These are phyloP conservation scores for Trichocomaceae sp. DNA, from an alignment of 2,329 filamentous ascomycete genomes.

Conservation along the genomic window DNA sequence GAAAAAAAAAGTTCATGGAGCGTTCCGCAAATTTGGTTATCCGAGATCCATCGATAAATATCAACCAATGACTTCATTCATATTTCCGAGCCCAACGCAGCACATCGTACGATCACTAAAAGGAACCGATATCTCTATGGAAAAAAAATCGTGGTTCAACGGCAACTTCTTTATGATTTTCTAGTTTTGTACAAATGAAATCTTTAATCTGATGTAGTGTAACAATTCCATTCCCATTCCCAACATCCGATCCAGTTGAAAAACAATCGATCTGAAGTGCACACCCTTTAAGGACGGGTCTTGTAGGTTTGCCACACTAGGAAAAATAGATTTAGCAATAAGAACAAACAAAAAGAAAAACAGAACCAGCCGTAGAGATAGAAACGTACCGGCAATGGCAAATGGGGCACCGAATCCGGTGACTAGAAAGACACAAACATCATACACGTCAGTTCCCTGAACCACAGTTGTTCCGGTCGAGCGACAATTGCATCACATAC, in stretches of 20 bases:
- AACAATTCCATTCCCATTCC: constrained; percentile 4
- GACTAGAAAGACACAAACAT: constrained; percentile 34
- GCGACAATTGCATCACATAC: constrained; percentile 39
- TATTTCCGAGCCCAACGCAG: constrained; percentile 22
- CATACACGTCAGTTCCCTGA: constrained; percentile 32
- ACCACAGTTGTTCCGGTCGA: neutral
- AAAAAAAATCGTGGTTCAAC: neutral
- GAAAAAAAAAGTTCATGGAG: constrained; percentile 18
- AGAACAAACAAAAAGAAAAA: neutral
- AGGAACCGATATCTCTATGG: neutral
- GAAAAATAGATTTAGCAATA: constrained; percentile 18
- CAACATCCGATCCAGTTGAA: constrained; percentile 3
- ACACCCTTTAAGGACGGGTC: constrained; percentile 37
- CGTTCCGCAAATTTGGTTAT: constrained; percentile 34
- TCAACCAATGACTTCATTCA: constrained; percentile 40
- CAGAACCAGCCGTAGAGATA: neutral
- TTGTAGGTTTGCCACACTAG: constrained; percentile 65
- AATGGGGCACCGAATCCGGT: constrained; percentile 55
- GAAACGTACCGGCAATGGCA: constrained; percentile 55
- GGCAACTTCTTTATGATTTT: constrained; percentile 23
- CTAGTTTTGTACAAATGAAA: constrained; percentile 34
- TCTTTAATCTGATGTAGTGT: constrained; percentile 24
- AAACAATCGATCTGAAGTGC: constrained; percentile 6
- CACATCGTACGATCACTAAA: constrained; percentile 5
- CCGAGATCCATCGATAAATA: constrained; percentile 21